phyloP scores from a whole-genome alignment of 192 early-diverging fungal species.

The Backusella australiensis region DNA sequence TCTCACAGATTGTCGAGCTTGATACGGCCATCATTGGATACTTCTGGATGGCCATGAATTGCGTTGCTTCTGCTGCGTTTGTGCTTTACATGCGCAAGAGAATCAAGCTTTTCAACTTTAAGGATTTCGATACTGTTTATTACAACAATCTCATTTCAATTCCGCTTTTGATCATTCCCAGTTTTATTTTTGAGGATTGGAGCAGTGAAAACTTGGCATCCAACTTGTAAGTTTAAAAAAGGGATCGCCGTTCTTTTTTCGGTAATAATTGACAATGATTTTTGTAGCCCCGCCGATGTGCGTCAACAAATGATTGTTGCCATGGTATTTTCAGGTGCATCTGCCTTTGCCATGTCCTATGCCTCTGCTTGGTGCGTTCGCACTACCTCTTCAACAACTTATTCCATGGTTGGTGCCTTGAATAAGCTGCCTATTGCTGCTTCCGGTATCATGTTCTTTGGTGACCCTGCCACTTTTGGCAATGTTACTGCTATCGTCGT shows the following conservation, averaged over 20 bases:
- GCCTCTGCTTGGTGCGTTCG: slow-evolving; percentile 80
- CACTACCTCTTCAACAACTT: slow-evolving; percentile 72
- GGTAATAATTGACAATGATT: background rate
- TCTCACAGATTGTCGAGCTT: slow-evolving; percentile 22
- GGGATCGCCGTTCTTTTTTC: background rate
- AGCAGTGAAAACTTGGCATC: slow-evolving; percentile 51
- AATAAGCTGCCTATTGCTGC: slow-evolving; percentile 97
- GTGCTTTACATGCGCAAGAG: slow-evolving; percentile 88
- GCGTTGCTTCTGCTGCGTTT: slow-evolving; percentile 84
- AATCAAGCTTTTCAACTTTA: slow-evolving; percentile 88
- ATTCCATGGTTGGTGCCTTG: slow-evolving; percentile 97
- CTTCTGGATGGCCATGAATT: slow-evolving; percentile 92
- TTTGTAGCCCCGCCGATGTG: slow-evolving; percentile 41
- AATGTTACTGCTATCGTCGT: slow-evolving; percentile 85
- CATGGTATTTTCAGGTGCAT: slow-evolving; percentile 76
- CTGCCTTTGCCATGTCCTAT: slow-evolving; percentile 90
- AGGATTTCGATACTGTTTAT: slow-evolving; percentile 98
- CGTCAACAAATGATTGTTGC: slow-evolving; percentile 57
- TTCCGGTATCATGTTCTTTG: slow-evolving; percentile 94
- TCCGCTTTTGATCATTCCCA: slow-evolving; percentile 73
- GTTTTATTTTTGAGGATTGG: slow-evolving; percentile 71
- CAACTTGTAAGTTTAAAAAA: slow-evolving; percentile 50
- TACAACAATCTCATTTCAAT: slow-evolving; percentile 94
- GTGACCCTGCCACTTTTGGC: slow-evolving; percentile 78
- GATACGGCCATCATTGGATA: slow-evolving; percentile 62